phyloP scores from a whole-genome alignment of 202 grass and related monocot species.

The Setaria viridis region DNA sequence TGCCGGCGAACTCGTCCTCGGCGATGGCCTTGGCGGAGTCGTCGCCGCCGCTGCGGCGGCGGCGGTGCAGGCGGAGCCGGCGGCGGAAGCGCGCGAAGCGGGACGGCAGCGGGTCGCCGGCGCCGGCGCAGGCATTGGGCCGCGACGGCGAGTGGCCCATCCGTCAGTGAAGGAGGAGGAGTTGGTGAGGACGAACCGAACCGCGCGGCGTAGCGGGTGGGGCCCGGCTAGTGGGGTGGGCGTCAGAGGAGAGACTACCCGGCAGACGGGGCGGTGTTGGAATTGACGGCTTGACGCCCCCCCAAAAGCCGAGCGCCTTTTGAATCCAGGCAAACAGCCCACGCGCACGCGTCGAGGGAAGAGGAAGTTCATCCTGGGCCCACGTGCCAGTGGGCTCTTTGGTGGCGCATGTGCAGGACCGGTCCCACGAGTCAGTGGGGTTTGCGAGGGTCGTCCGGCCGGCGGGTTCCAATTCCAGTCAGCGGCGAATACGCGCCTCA shows the following conservation, averaged over 20 bases:
- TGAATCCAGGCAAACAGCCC: neutral
- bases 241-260: too few species aligned
- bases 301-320: slow-evolving; percentile 13
- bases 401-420: too few species aligned
- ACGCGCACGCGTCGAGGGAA: neutral
- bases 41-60: neutral
- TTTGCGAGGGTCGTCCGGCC: too few species aligned
- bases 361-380: neutral
- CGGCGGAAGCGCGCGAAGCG: slow-evolving; percentile 74
- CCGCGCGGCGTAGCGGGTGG: neutral
- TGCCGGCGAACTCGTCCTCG: slow-evolving; percentile 80
- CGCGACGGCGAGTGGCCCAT: slow-evolving; percentile 82
- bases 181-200: neutral
- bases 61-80: slow-evolving; percentile 57
- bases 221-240: too few species aligned
- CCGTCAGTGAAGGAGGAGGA: neutral
- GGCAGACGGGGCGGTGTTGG: neutral
- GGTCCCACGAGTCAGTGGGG: too few species aligned
- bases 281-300: neutral
- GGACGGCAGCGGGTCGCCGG: slow-evolving; percentile 45
- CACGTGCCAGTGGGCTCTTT: neutral
- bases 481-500: neutral
- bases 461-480: too few species aligned
- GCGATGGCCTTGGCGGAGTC: slow-evolving; percentile 31
- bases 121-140: slow-evolving; percentile 33